Evolutionary conservation across 805 yeast genomes (phyloP), one percentile per base, ranked within the genome.

Genomic region (Ogataea neopini): DNA sequence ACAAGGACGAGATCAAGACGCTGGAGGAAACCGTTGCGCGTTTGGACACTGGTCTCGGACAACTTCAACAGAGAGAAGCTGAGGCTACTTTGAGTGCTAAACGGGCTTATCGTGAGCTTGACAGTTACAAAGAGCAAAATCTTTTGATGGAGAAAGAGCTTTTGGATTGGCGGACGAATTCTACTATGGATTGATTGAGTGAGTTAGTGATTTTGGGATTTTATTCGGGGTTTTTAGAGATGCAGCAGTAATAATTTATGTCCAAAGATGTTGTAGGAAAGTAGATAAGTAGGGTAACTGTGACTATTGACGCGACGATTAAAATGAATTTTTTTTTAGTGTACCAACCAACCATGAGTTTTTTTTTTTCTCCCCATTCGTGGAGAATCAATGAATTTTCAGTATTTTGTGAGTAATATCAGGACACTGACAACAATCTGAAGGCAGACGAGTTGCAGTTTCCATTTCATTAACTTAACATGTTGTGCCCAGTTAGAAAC

Each of bases 1-100:
- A 81, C 48, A 78, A 78, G 50, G 82, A 77, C 43, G 90, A 84
- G 53, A 81, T 80, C 57, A 70, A 75, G 50, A 74, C 75, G 44
- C 74, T 76, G 50, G 84, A 80, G 51, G 71, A 73, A 38, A 77
- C 78, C 48, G 71, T 83, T 26, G 51, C 63, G 11, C 76, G 68
- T 61, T 70, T 73, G 67, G 76, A 66, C 55, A 72, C 63, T 39
- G 73, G 67, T n/a, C 58, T 78, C n/a, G 67, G 60, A 17, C 59
- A 64, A 20, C 59, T 79, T 54, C 79, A 73, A 47, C 65, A 66
- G 40, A 70, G 72, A 19, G 77, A 78, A 35, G 67, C 76, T 3
- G 74, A 73, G 34, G 71, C 76, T 18, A 70, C 68, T 39, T 57
- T 77, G 49, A 66, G 63, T 34, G 56, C 72, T 34, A 75, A 71